Percentiles rank a stretch among this genome's conserved stretches.
Evolutionary conservation across 2,329 filamentous ascomycete species (phyloP).

Genomic region (Monosporascus sp.): DNA sequence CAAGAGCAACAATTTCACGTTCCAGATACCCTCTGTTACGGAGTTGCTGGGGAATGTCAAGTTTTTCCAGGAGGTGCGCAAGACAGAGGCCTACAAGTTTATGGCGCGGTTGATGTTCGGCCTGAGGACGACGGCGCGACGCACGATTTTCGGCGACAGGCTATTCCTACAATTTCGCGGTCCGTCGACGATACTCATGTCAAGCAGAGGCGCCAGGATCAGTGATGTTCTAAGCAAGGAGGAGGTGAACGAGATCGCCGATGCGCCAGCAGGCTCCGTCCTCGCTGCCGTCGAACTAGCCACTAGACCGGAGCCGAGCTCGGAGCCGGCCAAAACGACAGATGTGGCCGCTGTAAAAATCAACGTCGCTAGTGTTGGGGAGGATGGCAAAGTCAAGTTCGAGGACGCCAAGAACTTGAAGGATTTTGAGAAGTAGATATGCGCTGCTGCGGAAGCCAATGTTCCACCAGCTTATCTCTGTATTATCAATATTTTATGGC

Average conservation of each 20-base stretch:
- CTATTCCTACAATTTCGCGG: conserved; percentile 88
- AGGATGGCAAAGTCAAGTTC: conserved; percentile 63
- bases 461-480: no score
- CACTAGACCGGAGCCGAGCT: conserved; percentile 30
- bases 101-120: conserved; percentile 60
- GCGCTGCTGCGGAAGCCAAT: no score
- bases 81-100: conserved; percentile 67
- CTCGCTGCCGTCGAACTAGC: conserved; percentile 50
- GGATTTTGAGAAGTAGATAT: conserved; percentile 36
- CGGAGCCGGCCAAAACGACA: conserved; percentile 22
- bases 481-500: no score
- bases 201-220: conserved; percentile 75
- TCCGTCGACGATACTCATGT: conserved; percentile 78
- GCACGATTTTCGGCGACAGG: conserved; percentile 89
- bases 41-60: conserved; percentile 62
- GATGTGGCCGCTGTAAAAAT: conserved; percentile 39
- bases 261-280: conserved; percentile 68
- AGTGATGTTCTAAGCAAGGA: conserved; percentile 71
- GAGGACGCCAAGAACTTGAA: conserved; percentile 54
- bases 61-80: conserved; percentile 68
- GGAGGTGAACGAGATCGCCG: conserved; percentile 87
- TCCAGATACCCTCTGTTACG: conserved; percentile 72
- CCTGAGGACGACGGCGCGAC: conserved; percentile 69
- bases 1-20: conserved; percentile 66
- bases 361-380: conserved; percentile 50